Conservation (phyloP, 2,329 filamentous ascomycete species). For the Aspergillus fijiensis region DNA sequence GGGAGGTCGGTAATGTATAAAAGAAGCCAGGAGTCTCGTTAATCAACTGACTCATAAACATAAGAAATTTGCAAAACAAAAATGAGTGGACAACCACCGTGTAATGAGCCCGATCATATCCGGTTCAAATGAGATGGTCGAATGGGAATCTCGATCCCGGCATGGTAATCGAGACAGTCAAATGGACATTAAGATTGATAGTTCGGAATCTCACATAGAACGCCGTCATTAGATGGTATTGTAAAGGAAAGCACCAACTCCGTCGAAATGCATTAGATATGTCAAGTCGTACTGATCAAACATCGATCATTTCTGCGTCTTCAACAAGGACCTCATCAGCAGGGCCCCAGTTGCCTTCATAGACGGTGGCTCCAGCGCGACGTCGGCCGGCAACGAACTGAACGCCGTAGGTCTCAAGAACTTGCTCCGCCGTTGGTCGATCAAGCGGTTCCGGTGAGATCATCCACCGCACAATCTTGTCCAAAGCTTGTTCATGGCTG, state of each 20-base stretch:
- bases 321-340: slow-evolving; percentile 61
- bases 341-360: slow-evolving; percentile 93
- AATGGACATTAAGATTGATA: slow-evolving; percentile 18
- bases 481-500: slow-evolving; percentile 70
- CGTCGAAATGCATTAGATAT: slow-evolving; percentile 35
- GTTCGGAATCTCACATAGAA: slow-evolving; percentile 19
- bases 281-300: slow-evolving; percentile 38
- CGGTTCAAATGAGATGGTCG: slow-evolving; percentile 11
- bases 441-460: slow-evolving; percentile 70
- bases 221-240: slow-evolving; percentile 26
- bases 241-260: slow-evolving; percentile 30
- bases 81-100: slow-evolving; percentile 19
- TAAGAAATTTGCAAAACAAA: slow-evolving; percentile 12
- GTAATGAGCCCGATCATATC: not conserved
- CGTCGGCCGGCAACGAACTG: slow-evolving; percentile 76
- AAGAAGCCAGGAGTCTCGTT: slow-evolving; percentile 17
- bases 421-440: slow-evolving; percentile 71
- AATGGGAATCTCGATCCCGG: slow-evolving; percentile 7
- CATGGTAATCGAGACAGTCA: slow-evolving; percentile 7
- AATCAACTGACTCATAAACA: slow-evolving; percentile 15
- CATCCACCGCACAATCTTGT: slow-evolving; percentile 84
- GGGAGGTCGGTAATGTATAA: not conserved
- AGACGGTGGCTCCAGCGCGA: slow-evolving; percentile 87
- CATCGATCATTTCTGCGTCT: slow-evolving; percentile 65
- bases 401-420: slow-evolving; percentile 72